These are phyloP conservation scores for Tetrapyrgos nigripes DNA, from an alignment of 1,284 basidiomycete species.

Conservation along the genomic window DNA sequence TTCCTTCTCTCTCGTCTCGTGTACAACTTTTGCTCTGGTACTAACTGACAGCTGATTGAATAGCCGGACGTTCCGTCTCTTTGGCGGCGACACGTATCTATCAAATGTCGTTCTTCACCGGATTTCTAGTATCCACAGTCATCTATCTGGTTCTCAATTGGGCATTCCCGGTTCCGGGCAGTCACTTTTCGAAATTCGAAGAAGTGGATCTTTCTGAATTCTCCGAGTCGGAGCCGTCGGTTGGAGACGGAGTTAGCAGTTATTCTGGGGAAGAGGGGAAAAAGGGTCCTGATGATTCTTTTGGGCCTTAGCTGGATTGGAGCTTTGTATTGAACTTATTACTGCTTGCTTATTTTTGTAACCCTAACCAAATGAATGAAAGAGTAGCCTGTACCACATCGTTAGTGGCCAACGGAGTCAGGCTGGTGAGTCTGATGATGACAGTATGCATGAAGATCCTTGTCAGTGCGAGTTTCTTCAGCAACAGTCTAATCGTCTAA, in stretches of 20 bases:
- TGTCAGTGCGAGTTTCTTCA: too few relatives aligned
- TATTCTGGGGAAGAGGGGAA: neutral
- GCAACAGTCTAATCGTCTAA: too few relatives aligned
- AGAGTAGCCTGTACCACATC: too few relatives aligned
- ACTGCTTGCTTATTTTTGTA: too few relatives aligned
- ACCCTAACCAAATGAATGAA: too few relatives aligned
- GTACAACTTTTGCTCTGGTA: too few relatives aligned
- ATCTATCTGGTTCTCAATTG: slow-evolving; percentile 68
- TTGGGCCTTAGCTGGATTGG: neutral
- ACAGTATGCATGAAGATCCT: too few relatives aligned
- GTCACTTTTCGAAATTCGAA: slow-evolving; percentile 56
- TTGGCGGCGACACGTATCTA: slow-evolving; percentile 73
- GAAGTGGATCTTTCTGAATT: slow-evolving; percentile 65
- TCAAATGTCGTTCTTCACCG: slow-evolving; percentile 81
- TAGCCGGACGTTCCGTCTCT: slow-evolving; percentile 64
- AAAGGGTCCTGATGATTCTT: neutral
- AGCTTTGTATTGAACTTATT: neutral
- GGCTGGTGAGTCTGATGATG: too few relatives aligned
- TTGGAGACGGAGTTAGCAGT: neutral
- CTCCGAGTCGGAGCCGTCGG: slow-evolving; percentile 1
- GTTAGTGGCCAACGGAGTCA: too few relatives aligned
- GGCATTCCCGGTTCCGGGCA: slow-evolving; percentile 64
- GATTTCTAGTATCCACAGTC: slow-evolving; percentile 72
- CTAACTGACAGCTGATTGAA: too few relatives aligned
- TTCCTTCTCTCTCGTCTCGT: too few relatives aligned